Conservation (phyloP, 2,329 filamentous ascomycete genomes). For the Iodosphaeria phyllophila region DNA sequence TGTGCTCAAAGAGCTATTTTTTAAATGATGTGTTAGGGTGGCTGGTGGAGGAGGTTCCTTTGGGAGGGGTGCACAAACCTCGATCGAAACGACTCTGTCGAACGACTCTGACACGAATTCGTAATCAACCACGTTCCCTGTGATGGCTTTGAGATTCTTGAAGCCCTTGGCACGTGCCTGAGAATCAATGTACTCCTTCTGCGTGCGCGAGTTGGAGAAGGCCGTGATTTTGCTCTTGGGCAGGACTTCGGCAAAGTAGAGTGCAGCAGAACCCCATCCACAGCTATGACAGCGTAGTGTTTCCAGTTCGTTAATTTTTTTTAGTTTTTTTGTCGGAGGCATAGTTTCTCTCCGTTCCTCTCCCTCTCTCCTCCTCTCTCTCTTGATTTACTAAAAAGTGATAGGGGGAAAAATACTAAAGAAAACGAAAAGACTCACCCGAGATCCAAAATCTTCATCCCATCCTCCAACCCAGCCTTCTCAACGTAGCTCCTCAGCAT, state of each 20-base stretch:
- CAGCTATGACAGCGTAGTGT: slow-evolving; percentile 23
- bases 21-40: too few species aligned
- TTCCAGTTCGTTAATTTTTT: slow-evolving; percentile 2
- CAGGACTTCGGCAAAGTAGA: slow-evolving; percentile 47
- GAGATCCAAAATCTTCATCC: slow-evolving; percentile 42
- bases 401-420: too few species aligned
- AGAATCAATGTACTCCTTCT: slow-evolving; percentile 47
- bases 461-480: slow-evolving; percentile 37
- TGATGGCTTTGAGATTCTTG: slow-evolving; percentile 42
- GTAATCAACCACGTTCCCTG: slow-evolving; percentile 46
- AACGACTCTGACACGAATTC: slow-evolving; percentile 39
- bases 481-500: slow-evolving; percentile 46
- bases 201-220: slow-evolving; percentile 51
- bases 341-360: too few species aligned
- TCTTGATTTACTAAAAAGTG: too few species aligned
- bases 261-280: slow-evolving; percentile 46
- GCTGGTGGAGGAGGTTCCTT: too few species aligned
- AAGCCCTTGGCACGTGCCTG: slow-evolving; percentile 36
- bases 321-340: too few species aligned
- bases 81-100: slow-evolving; percentile 49
- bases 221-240: slow-evolving; percentile 43
- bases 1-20: slow-evolving; percentile 48
- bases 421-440: slow-evolving; percentile 25
- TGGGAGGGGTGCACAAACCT: slow-evolving; percentile 13
- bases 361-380: too few species aligned